A percentile compares a stretch with the other conserved stretches of the same genome.
Conservation (phyloP, 176 grass and related monocot species). For the Pharus latifolius region DNA sequence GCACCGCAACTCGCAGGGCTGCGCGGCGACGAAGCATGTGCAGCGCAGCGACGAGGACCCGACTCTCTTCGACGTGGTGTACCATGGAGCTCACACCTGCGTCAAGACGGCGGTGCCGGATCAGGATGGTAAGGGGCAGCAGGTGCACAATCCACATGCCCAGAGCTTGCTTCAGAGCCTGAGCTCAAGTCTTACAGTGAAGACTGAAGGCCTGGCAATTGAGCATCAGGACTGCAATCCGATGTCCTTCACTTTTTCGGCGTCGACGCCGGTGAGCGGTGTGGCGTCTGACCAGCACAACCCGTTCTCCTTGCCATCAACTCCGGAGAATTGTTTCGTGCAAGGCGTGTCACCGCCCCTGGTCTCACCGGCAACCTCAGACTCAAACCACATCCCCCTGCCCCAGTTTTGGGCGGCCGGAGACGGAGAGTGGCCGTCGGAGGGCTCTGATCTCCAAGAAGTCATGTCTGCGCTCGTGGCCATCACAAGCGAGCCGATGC, state of each 20-base stretch:
- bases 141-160: neutral
- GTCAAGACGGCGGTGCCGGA: neutral
- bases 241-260: slow-evolving; percentile 29
- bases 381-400: slow-evolving; percentile 12
- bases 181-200: slow-evolving; percentile 17
- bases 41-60: slow-evolving; percentile 64
- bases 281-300: neutral
- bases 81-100: slow-evolving; percentile 63
- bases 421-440: neutral
- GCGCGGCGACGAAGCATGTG: slow-evolving; percentile 62
- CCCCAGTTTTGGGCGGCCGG: neutral
- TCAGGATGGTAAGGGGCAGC: neutral
- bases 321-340: slow-evolving; percentile 6
- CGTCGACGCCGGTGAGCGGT: slow-evolving; percentile 12
- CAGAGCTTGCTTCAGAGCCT: slow-evolving; percentile 18
- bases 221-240: neutral
- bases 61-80: slow-evolving; percentile 46
- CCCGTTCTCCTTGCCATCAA: slow-evolving; percentile 16
- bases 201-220: slow-evolving; percentile 19
- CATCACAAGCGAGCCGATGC: neutral
- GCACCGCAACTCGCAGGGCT: slow-evolving; percentile 27
- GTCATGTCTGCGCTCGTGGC: slow-evolving; percentile 29
- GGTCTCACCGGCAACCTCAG: slow-evolving; percentile 43
- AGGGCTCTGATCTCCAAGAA: slow-evolving; percentile 10
- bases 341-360: slow-evolving; percentile 20